Base-by-base conservation (phyloP, 1,139 yeast species). In the Geotrichum restrictum region DNA sequence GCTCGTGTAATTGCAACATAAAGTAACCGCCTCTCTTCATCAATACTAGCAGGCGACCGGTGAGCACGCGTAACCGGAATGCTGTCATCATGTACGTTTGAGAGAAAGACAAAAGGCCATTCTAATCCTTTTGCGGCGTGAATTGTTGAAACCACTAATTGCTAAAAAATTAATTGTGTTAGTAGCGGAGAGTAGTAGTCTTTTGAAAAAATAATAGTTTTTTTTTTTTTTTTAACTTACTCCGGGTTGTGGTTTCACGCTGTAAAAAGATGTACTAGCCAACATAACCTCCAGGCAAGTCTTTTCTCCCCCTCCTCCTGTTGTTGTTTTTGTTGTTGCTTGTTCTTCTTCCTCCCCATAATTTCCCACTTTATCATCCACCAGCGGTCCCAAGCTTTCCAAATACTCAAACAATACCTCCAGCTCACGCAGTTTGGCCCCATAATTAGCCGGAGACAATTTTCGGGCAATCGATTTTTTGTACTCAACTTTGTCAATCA, bases 51-150 rank as follows among this genome's bases (percentile, higher is more conserved):
- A 4, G 53, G 46, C 3, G 63, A 68, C 1, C 65, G 66, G 1
- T 69, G 71, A 2, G 69, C 69, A 3, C 57, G 55, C 32, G 51
- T 39, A 21, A 57, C 57, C n/a, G 67, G 67, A 16, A 62, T 51
- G 14, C 55, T 45, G 62, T 69, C 14, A 61, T 59, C 24, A 75
- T 65, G 72, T 73, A 33, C 58, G 34, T 55, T 50, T 75, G 79
- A 24, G 11, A 88, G 78, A 64, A 88, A 87, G 0, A 93, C 97
- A 4, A 86, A 79, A 0, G 95, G 93, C 98, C 98, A 93, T 67
- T 93, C 98, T 3, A 89, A 73, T 1, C 98, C 98, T 64, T 93
- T 93, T 1, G 98, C 82, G 0, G 91, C 88, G 67, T 93, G 98
- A 13, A 93, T 85, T 0, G 98, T 93, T 0, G 91, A 83, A 1